Base-by-base conservation (phyloP, 768 basidiomycete species). In the Sistotremastrum niveocremeum region DNA sequence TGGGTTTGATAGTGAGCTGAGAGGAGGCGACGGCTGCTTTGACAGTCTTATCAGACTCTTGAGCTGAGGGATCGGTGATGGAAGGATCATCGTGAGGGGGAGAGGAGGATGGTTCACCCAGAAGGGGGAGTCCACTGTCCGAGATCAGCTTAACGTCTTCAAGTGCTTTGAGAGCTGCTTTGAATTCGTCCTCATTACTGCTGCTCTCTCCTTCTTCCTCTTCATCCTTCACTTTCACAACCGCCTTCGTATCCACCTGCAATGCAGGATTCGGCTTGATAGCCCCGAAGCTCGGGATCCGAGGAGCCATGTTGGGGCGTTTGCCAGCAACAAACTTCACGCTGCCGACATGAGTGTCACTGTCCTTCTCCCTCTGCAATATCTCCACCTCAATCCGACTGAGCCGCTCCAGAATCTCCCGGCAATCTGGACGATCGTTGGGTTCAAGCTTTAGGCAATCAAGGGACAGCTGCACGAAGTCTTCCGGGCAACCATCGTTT, bases 201-300 rank as follows among this genome's bases (percentile, higher is more conserved):
- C 81, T 83, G 43, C 76, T 79, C n/a, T 55, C 45, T 46, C 43
- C 34, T 36, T 48, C 41, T 20, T 31, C 28, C 39, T 77, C 74
- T 37, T 79, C 76, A 37, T 65, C 63, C 40, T 66, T 65, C n/a
- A 61, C 58, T 32, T 60, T 57, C 41, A 52, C 58, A 9, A 60
- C 55, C 38, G 62, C 50, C 37, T 58, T 56, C 5, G 68, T 65
- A 34, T 67, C 65, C 5, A 63, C 59, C 28, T 58, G 58, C 29
- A 59, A 62, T 34, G 59, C 60, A 4, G 55, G 49, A 9, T 54
- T 53, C 11, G 56, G 48, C 40, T 73, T 64, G 42, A 83, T 76
- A 39, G 76, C 71, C 0, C 84, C 84, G 57, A 91, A 91, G 63
- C 85, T 90, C 1, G 87, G 87, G 49, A 91, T 91, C 10, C 88